Conservation (phyloP, 305 asterid species). For the Ilex paraguariensis region DNA sequence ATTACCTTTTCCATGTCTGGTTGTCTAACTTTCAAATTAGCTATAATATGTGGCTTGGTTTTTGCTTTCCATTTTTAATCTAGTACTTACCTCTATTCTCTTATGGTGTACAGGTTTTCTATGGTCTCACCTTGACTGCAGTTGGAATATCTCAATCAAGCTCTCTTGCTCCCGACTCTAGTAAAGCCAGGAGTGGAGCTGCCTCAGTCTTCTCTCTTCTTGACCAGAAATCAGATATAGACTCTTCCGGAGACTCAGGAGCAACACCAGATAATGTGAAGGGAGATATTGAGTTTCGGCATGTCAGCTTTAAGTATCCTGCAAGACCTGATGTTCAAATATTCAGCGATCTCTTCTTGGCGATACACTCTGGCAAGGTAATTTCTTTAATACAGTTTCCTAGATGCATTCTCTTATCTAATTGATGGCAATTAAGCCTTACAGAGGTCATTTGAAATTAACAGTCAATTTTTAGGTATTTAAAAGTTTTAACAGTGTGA, state of each 20-base stretch:
- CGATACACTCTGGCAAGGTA: constrained; percentile 61
- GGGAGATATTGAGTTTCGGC: constrained; percentile 48
- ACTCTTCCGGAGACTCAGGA: constrained; percentile 19
- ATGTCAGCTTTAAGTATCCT: constrained; percentile 29
- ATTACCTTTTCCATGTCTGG: too few species aligned
- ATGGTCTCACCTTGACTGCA: too few species aligned
- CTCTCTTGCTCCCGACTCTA: too few species aligned
- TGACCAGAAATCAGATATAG: too few species aligned
- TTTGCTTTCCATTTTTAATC: too few species aligned
- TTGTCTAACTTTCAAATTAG: too few species aligned
- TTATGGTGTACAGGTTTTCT: too few species aligned
- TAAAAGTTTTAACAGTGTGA: background rate
- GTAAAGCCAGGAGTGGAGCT: too few species aligned
- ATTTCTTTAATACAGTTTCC: background rate
- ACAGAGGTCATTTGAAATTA: background rate
- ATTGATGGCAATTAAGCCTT: background rate
- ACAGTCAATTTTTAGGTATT: background rate
- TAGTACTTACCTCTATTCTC: too few species aligned
- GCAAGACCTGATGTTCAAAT: constrained; percentile 8
- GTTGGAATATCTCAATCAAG: too few species aligned
- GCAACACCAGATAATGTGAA: constrained; percentile 27
- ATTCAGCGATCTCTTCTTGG: constrained; percentile 46
- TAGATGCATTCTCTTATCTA: background rate
- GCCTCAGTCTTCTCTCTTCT: too few species aligned
- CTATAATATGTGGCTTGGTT: too few species aligned